These are phyloP conservation scores for Apiospora malaysiana DNA, from an alignment of 2,329 filamentous ascomycete species.

Conservation along the genomic window DNA sequence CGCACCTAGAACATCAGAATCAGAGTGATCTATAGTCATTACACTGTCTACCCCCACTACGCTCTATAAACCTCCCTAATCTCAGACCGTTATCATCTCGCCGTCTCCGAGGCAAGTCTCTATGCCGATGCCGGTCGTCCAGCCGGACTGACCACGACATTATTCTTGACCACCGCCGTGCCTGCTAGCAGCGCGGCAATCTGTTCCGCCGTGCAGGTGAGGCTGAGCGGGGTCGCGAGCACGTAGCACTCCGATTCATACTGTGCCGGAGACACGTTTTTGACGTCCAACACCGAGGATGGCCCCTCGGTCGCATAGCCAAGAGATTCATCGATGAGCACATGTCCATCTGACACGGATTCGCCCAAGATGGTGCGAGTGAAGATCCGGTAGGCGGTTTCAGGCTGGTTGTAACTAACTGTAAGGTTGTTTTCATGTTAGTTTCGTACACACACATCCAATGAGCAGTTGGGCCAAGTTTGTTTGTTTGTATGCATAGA, in stretches of 20 bases:
- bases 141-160: constrained; percentile 23
- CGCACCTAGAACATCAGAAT: too few relatives aligned
- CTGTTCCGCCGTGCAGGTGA: constrained; percentile 22
- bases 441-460: too few relatives aligned
- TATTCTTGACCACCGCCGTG: constrained; percentile 23
- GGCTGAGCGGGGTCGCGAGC: constrained; percentile 7
- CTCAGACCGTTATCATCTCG: neutral
- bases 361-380: constrained; percentile 50
- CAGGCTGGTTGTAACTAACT: neutral
- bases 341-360: constrained; percentile 59
- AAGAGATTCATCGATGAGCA: constrained; percentile 34
- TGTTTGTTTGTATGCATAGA: too few relatives aligned
- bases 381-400: constrained; percentile 51
- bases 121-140: constrained; percentile 8
- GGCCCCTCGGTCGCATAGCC: constrained; percentile 27
- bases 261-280: constrained; percentile 21
- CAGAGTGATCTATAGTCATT: too few relatives aligned
- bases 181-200: constrained; percentile 20
- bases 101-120: neutral
- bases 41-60: too few relatives aligned
- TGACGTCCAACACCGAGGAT: constrained; percentile 26
- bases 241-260: constrained; percentile 24
- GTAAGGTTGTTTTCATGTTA: neutral
- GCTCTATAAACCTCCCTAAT: too few relatives aligned
- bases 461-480: too few relatives aligned